Percentiles rank a stretch among this genome's conserved stretches.
These are phyloP conservation scores for Pseudophaeomoniella oleicola DNA, from an alignment of 2,329 filamentous ascomycete species.

Conservation along the genomic window DNA sequence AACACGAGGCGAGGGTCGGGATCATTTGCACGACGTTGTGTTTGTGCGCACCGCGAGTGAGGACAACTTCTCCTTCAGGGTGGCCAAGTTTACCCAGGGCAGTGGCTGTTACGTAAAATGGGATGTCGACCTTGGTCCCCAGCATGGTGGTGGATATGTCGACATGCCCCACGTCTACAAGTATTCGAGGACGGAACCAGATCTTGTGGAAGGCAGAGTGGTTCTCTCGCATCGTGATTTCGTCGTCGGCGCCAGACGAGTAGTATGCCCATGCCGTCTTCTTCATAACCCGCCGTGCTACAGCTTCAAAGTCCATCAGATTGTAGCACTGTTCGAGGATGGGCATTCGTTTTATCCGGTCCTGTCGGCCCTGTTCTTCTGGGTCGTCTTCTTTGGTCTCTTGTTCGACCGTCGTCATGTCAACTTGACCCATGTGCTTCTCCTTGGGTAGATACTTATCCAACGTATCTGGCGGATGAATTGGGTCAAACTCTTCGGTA, in stretches of 20 bases:
- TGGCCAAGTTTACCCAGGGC: slow-evolving; percentile 90
- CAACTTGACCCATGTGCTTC: slow-evolving; percentile 79
- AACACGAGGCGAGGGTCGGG: slow-evolving; percentile 88
- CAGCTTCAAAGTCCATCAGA: slow-evolving; percentile 87
- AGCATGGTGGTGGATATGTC: slow-evolving; percentile 90
- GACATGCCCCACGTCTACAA: slow-evolving; percentile 78
- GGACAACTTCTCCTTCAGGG: slow-evolving; percentile 81
- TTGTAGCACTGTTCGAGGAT: slow-evolving; percentile 81
- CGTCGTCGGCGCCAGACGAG: slow-evolving; percentile 79
- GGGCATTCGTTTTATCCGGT: slow-evolving; percentile 63
- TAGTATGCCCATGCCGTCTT: slow-evolving; percentile 97
- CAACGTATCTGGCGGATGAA: slow-evolving; percentile 77
- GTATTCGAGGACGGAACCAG: slow-evolving; percentile 82
- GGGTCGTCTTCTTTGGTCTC: slow-evolving; percentile 54
- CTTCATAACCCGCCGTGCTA: slow-evolving; percentile 85
- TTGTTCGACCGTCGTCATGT: slow-evolving; percentile 64
- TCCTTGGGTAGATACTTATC: slow-evolving; percentile 65
- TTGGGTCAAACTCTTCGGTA: slow-evolving; percentile 80
- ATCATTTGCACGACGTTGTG: slow-evolving; percentile 98
- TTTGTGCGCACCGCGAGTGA: slow-evolving; percentile 69
- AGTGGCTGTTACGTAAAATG: slow-evolving; percentile 93
- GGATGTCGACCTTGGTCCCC: slow-evolving; percentile 66
- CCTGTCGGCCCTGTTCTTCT: slow-evolving; percentile 58
- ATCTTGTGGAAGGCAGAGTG: slow-evolving; percentile 93
- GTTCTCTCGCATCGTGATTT: slow-evolving; percentile 92